Percentiles rank a stretch among this genome's conserved stretches.
phyloP scores from a whole-genome alignment of 2,329 filamentous ascomycete genomes.

The Fusarium sp. region DNA sequence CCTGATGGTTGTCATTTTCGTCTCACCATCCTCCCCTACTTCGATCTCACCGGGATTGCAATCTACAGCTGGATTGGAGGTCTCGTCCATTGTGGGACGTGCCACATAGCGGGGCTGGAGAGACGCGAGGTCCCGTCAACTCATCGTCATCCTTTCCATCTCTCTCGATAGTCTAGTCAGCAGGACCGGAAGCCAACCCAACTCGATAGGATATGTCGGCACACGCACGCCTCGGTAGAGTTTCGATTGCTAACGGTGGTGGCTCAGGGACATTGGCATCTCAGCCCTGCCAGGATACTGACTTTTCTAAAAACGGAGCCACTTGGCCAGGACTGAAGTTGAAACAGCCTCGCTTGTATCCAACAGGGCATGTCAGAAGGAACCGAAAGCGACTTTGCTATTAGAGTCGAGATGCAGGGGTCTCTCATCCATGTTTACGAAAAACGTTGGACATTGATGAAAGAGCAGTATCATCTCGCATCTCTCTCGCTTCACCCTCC shows the following conservation, averaged over 20 bases:
- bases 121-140: conserved; percentile 18
- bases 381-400: not conserved
- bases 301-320: not conserved
- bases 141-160: conserved; percentile 19
- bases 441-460: not conserved
- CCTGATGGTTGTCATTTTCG: not conserved
- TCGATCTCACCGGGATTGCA: conserved; percentile 13
- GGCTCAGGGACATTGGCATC: not conserved
- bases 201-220: not conserved
- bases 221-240: not conserved
- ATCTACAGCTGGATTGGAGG: conserved; percentile 12
- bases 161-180: not conserved
- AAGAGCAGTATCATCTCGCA: not conserved
- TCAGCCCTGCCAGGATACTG: not conserved
- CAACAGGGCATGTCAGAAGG: not conserved
- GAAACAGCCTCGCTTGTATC: not conserved
- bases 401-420: not conserved
- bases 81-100: conserved; percentile 15
- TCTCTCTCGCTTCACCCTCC: not conserved
- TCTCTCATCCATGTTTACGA: not conserved
- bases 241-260: not conserved
- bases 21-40: not conserved
- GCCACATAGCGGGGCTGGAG: conserved; percentile 12
- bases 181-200: not conserved
- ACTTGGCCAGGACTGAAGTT: not conserved